Evolutionary conservation across 257 asterid species (phyloP), one percentile per base, ranked within the genome.

Genomic region (Orobanche coerulescens): DNA sequence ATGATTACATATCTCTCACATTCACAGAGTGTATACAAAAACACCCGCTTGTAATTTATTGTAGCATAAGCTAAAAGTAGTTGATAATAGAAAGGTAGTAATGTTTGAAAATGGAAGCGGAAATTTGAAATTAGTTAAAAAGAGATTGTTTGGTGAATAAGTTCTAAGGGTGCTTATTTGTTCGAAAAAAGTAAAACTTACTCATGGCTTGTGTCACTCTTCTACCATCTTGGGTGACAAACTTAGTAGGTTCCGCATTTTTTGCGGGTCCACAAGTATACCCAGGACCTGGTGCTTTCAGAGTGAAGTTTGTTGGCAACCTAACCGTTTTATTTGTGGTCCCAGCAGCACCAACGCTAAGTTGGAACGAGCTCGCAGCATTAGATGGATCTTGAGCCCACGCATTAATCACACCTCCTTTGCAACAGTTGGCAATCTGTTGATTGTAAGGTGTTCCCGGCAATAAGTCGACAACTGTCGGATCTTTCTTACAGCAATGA

Each of bases 181-280:
- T 7, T 30, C 11, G 15, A 43, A 51, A 47, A 40, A 4, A 53
- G 13, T 50, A 22, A 15, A 25, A 77, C 96, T 83, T 75, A 86
- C 95, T 86, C 94, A 89, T 82, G 33, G 95, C 97, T 70, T 89
- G 97, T 0, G 97, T 86, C 15, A 65, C 70, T 67, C 97, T 78
- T 68, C 97, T 74, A 55, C 94, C 87, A 65, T 84, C 97, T 33
- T 25, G 63, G 3, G 86, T 46, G 22, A 78, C 46, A 65, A 82
- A 86, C 78, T 71, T 80, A 42, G 95, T 86, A 30, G 95, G 82
- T 48, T 76, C 84, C 30, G 53, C 96, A 12, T 82, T 53, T 73
- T 82, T 86, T 25, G 92, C 92, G 0, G 92, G 95, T 14, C 94
- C 92, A 62, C 95, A 89, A 69, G 94, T 86, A 71, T 89, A 86